Base-by-base conservation (phyloP, 495 filamentous ascomycete species). In the Trichoderma gamsii region DNA sequence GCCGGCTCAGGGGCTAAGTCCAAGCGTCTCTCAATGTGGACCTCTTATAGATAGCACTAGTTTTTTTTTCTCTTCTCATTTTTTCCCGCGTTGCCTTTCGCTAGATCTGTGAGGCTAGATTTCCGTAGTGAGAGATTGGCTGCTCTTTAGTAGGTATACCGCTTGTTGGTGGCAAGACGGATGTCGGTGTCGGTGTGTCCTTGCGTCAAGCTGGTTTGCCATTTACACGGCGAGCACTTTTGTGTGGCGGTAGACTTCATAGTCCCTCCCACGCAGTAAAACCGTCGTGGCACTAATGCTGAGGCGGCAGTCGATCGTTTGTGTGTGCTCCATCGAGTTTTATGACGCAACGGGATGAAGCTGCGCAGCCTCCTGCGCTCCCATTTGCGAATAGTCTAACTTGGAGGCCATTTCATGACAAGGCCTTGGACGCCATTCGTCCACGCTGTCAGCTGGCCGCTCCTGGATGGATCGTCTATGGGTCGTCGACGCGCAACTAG, bases 381-480 rank as follows among this genome's bases (percentile, higher is more conserved):
- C 27, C 9, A 61, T 29, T 32, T 32, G 56, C 35, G 35, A 38
- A 38, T 61, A 1, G 51, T 27, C 56, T 8, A 61, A 12, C 56
- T 32, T 16, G 44, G 44, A 49, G 15, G 44, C 13, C 44, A 15
- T 15, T 9, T 61, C 27, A 29, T 61, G 56, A 32, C 56, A 61
- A 61, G 56, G 56, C 56, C 56, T 32, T 32, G 9, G 5, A 61
- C 56, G 23, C 56, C 16, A 61, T 61, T 61, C 56, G 56, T 61
- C 56, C 56, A 21, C n/a, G 27, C 56, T 4, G 44, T 15, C 44
- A n/a, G 44, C 44, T 15, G 44, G 44, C 12, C 27, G 56, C 56
- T 61, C 27, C 56, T 61, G 56, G 56, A 61, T 61, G 56, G 56
- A 61, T 61, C 56, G 56, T 6, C 56, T 8, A 61, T 61, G 56